These are phyloP conservation scores for Aspergillus bombycis DNA, from an alignment of 2,329 filamentous ascomycete species.

Conservation along the genomic window DNA sequence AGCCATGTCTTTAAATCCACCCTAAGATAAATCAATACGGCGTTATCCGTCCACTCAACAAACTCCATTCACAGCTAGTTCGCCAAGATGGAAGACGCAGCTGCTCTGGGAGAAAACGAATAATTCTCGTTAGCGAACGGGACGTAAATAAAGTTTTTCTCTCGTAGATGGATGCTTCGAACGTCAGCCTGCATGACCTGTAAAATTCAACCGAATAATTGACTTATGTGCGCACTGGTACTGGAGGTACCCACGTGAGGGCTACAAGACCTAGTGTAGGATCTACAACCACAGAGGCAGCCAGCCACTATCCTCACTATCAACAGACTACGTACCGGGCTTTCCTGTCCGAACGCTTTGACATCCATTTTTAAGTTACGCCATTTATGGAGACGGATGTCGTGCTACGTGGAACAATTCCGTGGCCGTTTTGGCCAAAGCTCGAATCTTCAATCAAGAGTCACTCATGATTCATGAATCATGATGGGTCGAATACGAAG, in stretches of 20 bases:
- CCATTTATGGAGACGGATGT: constrained; percentile 1
- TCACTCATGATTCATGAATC: not conserved
- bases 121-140: not conserved
- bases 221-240: not conserved
- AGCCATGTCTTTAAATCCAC: not conserved
- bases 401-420: not conserved
- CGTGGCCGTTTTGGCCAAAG: not conserved
- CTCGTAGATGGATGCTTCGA: not conserved
- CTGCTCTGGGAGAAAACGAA: not conserved
- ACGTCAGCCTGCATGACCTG: not conserved
- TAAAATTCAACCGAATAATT: not conserved
- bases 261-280: not conserved
- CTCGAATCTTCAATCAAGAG: not conserved
- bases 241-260: not conserved
- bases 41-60: not conserved
- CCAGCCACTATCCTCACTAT: not conserved
- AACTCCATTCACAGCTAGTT: not conserved
- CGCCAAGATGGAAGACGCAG: not conserved
- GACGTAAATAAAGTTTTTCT: not conserved
- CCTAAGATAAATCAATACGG: not conserved
- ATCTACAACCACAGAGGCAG: not conserved
- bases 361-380: constrained; percentile 4
- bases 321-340: not conserved
- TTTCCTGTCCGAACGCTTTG: not conserved
- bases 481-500: not conserved